Evolutionary conservation across 179 eudicot genomes (phyloP), one percentile per base, ranked within the genome.

Genomic region (Patellifolia procumbens): DNA sequence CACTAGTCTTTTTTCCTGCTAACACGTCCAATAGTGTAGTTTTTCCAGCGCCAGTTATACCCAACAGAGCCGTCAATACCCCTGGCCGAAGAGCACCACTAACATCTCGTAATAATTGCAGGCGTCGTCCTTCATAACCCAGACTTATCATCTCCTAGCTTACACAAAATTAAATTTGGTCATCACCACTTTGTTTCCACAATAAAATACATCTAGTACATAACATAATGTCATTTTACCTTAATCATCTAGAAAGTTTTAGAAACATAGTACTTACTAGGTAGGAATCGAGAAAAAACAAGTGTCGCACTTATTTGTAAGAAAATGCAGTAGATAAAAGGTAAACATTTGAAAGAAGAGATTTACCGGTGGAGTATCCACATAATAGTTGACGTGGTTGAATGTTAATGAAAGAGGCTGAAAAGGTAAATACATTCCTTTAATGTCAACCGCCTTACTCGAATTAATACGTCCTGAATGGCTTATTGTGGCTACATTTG

Each of bases 11-110:
- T 37, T 96, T 79, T 82, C 97, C 97, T 4, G 97, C 97, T 76
- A 92, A 79, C 1, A 92, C 97, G 83, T 92, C 97, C 92, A 92
- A 87, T 81, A 92, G 73, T 11, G 96, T 92, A 37, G 96, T 91
- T 83, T 92, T 92, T 51, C 96, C 97, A 60, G 97, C 97, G 31
- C 97, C 97, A 86, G 92, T 92, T 9, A 92, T 91, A 65, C 97
- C 97, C 26, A 92, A 91, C 49, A 92, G 75, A 26, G 97, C 96
- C n/a, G 97, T 92, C 48, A 92, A 71, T 77, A 92, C 70, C 8
- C 97, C 97, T 0, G 97, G 96, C 83, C 93, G 87, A 75, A 92
- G 91, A 70, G 91, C 90, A 68, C 97, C 97, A 83, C 96, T 91
- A 16, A 91, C 90, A 75, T 89, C 86, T 82, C 81, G 81, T 70